Percentiles rank a stretch among this genome's conserved stretches.
These are phyloP conservation scores for Metrosideros polymorpha DNA, from an alignment of 441 rosid species.

Conservation along the genomic window DNA sequence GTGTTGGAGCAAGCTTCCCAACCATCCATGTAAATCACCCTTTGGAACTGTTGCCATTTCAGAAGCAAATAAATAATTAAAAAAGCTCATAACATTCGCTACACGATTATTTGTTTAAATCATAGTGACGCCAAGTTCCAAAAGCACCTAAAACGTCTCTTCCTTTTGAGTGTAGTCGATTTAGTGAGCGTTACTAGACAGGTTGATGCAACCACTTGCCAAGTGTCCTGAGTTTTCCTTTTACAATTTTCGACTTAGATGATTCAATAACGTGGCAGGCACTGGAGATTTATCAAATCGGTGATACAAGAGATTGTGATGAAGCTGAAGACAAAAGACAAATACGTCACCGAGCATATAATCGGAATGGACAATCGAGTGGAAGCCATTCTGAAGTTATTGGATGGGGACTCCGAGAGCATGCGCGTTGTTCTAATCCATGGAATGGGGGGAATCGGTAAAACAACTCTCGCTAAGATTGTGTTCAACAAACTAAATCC, in stretches of 20 bases:
- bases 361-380: neutral
- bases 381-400: neutral
- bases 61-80: neutral
- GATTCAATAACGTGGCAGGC: neutral
- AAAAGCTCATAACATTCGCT: neutral
- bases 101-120: neutral
- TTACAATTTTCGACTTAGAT: neutral
- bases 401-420: fast-evolving
- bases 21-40: neutral
- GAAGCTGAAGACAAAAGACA: neutral
- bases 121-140: neutral
- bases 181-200: neutral
- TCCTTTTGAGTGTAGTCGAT: neutral
- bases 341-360: neutral
- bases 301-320: neutral
- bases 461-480: neutral
- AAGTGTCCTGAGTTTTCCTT: neutral
- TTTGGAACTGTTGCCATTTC: neutral
- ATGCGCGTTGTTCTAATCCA: neutral
- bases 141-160: neutral
- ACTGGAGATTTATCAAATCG: neutral
- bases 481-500: neutral
- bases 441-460: neutral
- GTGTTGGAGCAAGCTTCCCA: neutral
- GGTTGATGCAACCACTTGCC: neutral